Base-by-base conservation (phyloP, 1,284 basidiomycete species). In the Leccinum fuscescens region DNA sequence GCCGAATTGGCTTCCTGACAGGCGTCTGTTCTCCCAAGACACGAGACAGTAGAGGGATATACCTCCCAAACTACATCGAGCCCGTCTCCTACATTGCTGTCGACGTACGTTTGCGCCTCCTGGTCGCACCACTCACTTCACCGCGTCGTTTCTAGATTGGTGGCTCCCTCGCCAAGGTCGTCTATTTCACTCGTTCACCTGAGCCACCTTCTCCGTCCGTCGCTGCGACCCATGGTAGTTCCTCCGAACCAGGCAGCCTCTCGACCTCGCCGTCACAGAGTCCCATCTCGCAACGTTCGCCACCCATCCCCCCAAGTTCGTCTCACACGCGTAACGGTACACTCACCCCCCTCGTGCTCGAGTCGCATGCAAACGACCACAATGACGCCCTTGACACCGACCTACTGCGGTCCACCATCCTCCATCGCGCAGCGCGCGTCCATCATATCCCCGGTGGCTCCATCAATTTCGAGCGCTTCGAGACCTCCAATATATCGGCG, bases 381-480 rank as follows among this genome's bases (percentile, higher is more conserved):
- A n/a, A 35, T 20, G 58, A 67, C 17, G 22, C 68, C 4, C 75
- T 86, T 37, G 73, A 82, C 62, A 78, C 82, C 56, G 79, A 78
- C 58, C 70, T 86, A 35, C 72, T 92, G 64, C 82, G 82, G 64
- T 80, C 86, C 68, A 82, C 86, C 49, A 82, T 89, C 60, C 80
- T 92, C 44, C 86, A 88, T 60, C 84, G 88, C 57, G 80, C 80
- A 6, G 67, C 65, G 33, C 86, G 88, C 12, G 78, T 88, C 50
- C 88, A 92, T 66, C 90, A 94, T 69, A 89, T 97, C 67, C 95
- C 97, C 0, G 97, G 97, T 22, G 97, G 97, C 5, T 91, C 95
- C 46, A 87, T 99, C 72, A 99, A 99, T 78, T 99, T 99, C 74
- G 93, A 93, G 76, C 91, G 96, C 46, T 99, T 98, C 78, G 93